Conservation (phyloP, 345 rosid species). For the Syzygium jambos region DNA sequence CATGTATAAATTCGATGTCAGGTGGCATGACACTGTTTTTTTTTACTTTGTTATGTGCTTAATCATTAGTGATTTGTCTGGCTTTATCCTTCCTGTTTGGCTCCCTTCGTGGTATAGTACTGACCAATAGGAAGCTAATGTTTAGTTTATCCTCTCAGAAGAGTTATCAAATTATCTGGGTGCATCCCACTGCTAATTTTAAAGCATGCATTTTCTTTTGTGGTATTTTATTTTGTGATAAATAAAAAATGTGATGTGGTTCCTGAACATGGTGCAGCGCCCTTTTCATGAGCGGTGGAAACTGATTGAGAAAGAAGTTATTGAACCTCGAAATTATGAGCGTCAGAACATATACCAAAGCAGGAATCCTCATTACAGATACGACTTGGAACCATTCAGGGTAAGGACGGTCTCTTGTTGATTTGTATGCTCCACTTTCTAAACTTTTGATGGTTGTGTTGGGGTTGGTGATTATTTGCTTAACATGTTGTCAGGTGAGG, state of each 20-base stretch:
- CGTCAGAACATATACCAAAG: constrained; percentile 56
- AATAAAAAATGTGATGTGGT: background rate
- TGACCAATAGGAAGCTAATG: background rate
- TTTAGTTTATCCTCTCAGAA: background rate
- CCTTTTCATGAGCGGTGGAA: constrained; percentile 97
- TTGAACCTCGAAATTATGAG: constrained; percentile 90
- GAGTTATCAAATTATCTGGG: background rate
- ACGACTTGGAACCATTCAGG: constrained; percentile 93
- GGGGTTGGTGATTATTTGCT: background rate
- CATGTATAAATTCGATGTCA: background rate
- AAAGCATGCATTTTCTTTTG: background rate
- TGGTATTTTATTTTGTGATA: background rate
- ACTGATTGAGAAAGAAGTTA: constrained; percentile 92
- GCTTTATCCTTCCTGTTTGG: background rate
- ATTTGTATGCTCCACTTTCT: constrained; percentile 3
- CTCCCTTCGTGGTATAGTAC: background rate
- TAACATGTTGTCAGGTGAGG: constrained; percentile 54
- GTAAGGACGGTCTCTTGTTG: constrained; percentile 29
- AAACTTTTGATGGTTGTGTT: background rate
- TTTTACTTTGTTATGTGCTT: background rate
- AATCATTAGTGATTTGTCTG: background rate
- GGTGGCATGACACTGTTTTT: background rate
- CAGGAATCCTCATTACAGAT: constrained; percentile 72
- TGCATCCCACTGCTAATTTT: background rate
- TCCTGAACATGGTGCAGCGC: constrained; percentile 44